Base-by-base conservation (phyloP, 2,329 filamentous ascomycete species). In the Atkinsonella hypoxylon region DNA sequence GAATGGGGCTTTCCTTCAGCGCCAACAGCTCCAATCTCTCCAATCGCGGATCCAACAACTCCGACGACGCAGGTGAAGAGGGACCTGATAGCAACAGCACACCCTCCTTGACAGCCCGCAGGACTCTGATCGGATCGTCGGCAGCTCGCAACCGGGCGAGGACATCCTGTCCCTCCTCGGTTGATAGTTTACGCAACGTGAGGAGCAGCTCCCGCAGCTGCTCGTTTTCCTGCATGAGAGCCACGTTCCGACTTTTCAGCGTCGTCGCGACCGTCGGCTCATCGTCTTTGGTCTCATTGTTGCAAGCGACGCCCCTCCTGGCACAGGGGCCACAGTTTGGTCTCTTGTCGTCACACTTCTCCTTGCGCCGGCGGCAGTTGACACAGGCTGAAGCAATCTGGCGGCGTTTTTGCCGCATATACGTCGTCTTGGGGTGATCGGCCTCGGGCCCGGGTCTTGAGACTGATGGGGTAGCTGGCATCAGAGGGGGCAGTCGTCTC, bases 1-100 rank as follows among this genome's bases (percentile, higher is more conserved):
- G 56, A 41, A 63, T 54, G 1, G 49, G 38, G 50, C 58, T 61
- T 41, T 54, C 53, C 31, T 43, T 47, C 46, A 56, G 43, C 9
- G 54, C 51, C 30, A 52, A 30, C 8, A 52, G 51, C 13, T 55
- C 51, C 10, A 55, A 10, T 3, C 43, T 47, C 12, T 55, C 47
- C 13, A 48, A 39, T 15, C 43, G 38, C 13, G 50, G 42, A 36
- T 52, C 49, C 32, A 34, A 22, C 2, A 17, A n/a, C 7, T n/a
- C 30, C 11, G 39, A 34, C 4, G 42, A 44, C 7, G 17, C 10
- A 30, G 42, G 18, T 11, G 22, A 4, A 22, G 34, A 3, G 2
- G 34, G 34, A 15, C 4, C 34, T 6, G 43, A n/a, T 15, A 22
- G 17, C 6, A 49, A 15, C 40, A 36, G 32, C 12, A 10, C 34